Conservation (phyloP, 2,329 filamentous ascomycete species). For the Tolypocladium pustulatum region DNA sequence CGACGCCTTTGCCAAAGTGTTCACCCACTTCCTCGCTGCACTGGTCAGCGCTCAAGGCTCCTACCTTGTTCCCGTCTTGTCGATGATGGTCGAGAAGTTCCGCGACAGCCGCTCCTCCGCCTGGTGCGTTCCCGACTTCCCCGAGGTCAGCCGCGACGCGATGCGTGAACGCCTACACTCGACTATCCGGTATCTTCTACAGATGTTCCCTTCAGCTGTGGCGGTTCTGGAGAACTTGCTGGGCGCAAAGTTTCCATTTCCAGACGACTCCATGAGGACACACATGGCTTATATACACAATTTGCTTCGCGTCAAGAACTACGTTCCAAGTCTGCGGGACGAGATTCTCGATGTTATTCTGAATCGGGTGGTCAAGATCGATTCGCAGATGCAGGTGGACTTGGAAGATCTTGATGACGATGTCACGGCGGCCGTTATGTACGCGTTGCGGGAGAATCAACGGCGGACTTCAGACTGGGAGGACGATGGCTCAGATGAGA, state of each 20-base stretch:
- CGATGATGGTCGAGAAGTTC: constrained; percentile 75
- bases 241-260: constrained; percentile 60
- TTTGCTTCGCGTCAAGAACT: constrained; percentile 64
- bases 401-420: constrained; percentile 90
- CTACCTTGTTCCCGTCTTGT: constrained; percentile 63
- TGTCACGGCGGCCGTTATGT: constrained; percentile 61
- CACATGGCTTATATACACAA: constrained; percentile 87
- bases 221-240: constrained; percentile 59
- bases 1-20: constrained; percentile 54
- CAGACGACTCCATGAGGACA: constrained; percentile 64
- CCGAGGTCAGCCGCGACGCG: constrained; percentile 49
- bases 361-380: constrained; percentile 82
- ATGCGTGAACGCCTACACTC: constrained; percentile 68
- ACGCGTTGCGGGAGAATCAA: constrained; percentile 27
- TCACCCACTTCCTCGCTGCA: constrained; percentile 56
- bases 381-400: constrained; percentile 90
- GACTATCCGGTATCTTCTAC: constrained; percentile 64
- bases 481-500: constrained; percentile 48
- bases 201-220: constrained; percentile 71
- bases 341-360: constrained; percentile 78
- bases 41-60: constrained; percentile 75
- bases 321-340: constrained; percentile 65
- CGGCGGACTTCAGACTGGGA: constrained; percentile 25
- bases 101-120: constrained; percentile 36
- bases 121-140: constrained; percentile 39